Conservation (phyloP, 345 rosid genomes). For the Eucalyptus viminalis region DNA sequence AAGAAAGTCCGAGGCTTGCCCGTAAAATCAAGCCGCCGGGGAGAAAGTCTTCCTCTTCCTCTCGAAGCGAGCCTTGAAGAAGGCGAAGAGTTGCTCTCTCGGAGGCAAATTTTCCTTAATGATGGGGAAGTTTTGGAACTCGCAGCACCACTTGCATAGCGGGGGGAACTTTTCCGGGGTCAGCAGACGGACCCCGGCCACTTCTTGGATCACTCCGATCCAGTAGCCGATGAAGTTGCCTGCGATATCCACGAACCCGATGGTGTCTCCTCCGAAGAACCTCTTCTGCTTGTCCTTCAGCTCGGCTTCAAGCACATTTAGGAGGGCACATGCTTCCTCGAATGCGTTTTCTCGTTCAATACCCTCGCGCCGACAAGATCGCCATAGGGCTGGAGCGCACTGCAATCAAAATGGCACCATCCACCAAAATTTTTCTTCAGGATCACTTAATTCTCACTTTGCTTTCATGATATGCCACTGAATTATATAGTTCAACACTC, state of each 20-base stretch:
- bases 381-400: conserved; percentile 13
- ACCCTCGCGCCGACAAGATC: conserved; percentile 7
- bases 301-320: conserved; percentile 34
- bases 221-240: conserved; percentile 27
- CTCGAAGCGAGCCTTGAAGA: neutral
- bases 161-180: conserved; percentile 31
- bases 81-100: conserved; percentile 9
- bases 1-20: neutral
- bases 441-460: neutral
- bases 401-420: neutral
- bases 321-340: conserved; percentile 21
- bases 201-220: conserved; percentile 22
- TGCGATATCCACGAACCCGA: conserved; percentile 45
- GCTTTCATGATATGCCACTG: neutral
- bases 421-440: neutral
- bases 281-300: conserved; percentile 17
- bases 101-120: conserved; percentile 31
- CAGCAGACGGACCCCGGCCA: conserved; percentile 19
- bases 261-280: conserved; percentile 49
- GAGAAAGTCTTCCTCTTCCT: neutral
- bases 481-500: neutral
- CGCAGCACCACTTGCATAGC: conserved; percentile 16
- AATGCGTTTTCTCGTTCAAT: conserved; percentile 11
- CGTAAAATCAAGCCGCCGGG: neutral
- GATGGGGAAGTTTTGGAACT: conserved; percentile 3